Evolutionary conservation across 108 stramenopile species (phyloP).

Genomic region (Nitzschia sp.): DNA sequence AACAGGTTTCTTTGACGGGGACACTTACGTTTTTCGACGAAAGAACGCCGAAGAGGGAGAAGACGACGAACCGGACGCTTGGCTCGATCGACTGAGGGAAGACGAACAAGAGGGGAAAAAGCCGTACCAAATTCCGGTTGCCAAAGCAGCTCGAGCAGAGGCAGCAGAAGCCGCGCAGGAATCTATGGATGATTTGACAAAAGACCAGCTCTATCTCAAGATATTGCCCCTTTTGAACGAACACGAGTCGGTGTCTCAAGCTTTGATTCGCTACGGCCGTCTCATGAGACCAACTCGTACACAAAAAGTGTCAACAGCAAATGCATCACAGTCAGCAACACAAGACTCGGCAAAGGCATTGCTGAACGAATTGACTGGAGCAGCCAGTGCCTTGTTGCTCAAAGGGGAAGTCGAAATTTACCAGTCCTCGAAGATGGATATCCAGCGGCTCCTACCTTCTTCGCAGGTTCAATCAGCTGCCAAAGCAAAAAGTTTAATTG

Average conservation of each 20-base stretch:
- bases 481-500: slow-evolving; percentile 5
- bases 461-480: slow-evolving; percentile 13
- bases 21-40: slow-evolving; percentile 82
- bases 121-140: slow-evolving; percentile 2
- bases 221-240: slow-evolving; percentile 54
- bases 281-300: slow-evolving; percentile 35
- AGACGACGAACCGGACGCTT: slow-evolving; percentile 80
- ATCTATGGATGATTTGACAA: slow-evolving; percentile 37
- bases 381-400: slow-evolving; percentile 65
- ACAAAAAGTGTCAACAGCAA: slow-evolving; percentile 14
- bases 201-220: slow-evolving; percentile 41
- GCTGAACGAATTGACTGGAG: slow-evolving; percentile 68
- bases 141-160: slow-evolving; percentile 25
- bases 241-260: slow-evolving; percentile 64
- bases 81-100: slow-evolving; percentile 60
- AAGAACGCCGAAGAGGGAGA: slow-evolving; percentile 15
- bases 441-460: slow-evolving; percentile 32
- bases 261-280: slow-evolving; percentile 65
- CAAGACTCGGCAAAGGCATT: slow-evolving; percentile 22
- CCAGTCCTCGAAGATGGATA: slow-evolving; percentile 54
- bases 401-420: slow-evolving; percentile 76
- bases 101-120: slow-evolving; percentile 35
- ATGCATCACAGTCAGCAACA: background rate
- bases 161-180: slow-evolving; percentile 22
- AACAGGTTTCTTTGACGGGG: slow-evolving; percentile 83